phyloP scores from a whole-genome alignment of 2,329 filamentous ascomycete species.

The Trichoderma afroharzianum region DNA sequence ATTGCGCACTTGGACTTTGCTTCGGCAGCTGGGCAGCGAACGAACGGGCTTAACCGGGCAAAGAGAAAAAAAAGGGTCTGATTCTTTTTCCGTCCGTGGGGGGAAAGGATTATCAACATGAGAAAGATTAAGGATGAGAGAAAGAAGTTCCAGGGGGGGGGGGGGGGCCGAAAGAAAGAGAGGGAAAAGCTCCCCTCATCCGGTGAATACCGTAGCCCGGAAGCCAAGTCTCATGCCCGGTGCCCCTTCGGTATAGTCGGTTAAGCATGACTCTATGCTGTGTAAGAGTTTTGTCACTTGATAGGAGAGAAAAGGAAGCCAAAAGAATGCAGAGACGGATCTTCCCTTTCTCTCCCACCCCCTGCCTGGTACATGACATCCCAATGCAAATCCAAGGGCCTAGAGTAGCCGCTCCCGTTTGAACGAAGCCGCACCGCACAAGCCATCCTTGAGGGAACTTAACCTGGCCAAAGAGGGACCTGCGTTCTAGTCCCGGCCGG shows the following conservation, averaged over 20 bases:
- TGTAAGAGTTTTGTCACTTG: neutral
- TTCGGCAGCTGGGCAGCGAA: neutral
- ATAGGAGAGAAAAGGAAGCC: neutral
- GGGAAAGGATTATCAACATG: neutral
- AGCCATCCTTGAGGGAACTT: neutral
- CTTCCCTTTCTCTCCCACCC: neutral
- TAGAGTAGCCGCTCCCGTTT: constrained; percentile 14
- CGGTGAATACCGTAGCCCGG: neutral
- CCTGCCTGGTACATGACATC: neutral
- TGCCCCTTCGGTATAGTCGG: constrained; percentile 17
- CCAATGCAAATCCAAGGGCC: neutral
- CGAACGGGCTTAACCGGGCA: neutral
- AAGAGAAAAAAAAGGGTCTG: neutral
- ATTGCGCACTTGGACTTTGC: neutral
- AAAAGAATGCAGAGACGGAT: neutral
- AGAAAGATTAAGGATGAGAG: neutral
- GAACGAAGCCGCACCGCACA: neutral
- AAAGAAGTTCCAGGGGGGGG: neutral
- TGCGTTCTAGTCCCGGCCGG: constrained; percentile 7
- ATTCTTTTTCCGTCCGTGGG: neutral
- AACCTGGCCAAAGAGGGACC: neutral
- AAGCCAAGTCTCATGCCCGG: neutral
- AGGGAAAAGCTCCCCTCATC: constrained; percentile 12
- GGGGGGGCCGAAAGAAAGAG: neutral
- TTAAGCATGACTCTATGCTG: neutral